Base-by-base conservation (phyloP, 352 stramenopile genomes). In the Phytophthora constricta region DNA sequence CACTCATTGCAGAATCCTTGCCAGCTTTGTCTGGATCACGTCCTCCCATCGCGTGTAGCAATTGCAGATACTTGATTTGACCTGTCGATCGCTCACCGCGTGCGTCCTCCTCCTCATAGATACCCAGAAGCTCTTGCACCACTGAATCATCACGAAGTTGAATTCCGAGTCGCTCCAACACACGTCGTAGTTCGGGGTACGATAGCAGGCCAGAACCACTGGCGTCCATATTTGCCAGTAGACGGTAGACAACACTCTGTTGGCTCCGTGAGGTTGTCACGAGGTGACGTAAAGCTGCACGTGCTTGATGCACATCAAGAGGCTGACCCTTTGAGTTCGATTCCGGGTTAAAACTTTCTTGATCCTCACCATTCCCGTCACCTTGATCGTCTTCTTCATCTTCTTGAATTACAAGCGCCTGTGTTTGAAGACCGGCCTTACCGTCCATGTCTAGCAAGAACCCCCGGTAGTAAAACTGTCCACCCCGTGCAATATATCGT, bases 381-480 rank as follows among this genome's bases (percentile, higher is more conserved):
- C 56, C 59, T 4, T 58, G 57, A 17, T 72, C 65, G 0, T 72
- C 56, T n/a, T 77, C 69, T 19, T 66, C 75, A n/a, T 86, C 79
- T 41, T 90, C 79, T 59, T 89, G 80, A n/a, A 87, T 26, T 3
- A 87, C 71, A n/a, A 93, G 55, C 13, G 59, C 66, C 56, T 90
- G 79, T 0, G 77, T 73, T 60, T 87, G 82, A 0, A 91, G 59
- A 9, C 82, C 81, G 1, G 62, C 68, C 10, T 77, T 76, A 3
- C 72, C 63, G 33, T 93, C 81, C 48, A 88, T 82, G 41, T 93
- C 81, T 20, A 93, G 68, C 13, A 93, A 62, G 47, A 93, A 81
- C 0, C 83, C 85, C 4, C 85, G 82, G 51, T 91, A 93, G 70
- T 89, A 87, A 23, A 91, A 82, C 43, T 87, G 68, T 16, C 66